Evolutionary conservation across 2,329 filamentous ascomycete genomes (phyloP).

Genomic region (Cladosporium halotolerans): DNA sequence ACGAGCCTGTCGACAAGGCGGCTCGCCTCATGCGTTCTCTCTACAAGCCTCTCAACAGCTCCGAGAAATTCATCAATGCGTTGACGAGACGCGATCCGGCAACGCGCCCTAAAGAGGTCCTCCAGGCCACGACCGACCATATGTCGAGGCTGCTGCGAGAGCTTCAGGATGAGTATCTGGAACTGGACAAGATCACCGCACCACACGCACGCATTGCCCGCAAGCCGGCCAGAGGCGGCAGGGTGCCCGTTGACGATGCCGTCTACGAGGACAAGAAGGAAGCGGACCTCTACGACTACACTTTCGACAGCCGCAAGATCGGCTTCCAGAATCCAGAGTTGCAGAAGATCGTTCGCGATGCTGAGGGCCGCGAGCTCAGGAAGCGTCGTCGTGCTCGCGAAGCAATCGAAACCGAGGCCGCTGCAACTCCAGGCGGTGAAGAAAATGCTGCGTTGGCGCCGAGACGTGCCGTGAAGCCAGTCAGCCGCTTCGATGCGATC

Average conservation of each 20-base stretch:
- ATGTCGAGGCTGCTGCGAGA: conserved; percentile 46
- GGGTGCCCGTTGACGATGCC: conserved; percentile 39
- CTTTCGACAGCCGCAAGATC: conserved; percentile 47
- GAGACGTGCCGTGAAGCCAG: conserved; percentile 21
- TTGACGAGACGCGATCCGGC: conserved; percentile 38
- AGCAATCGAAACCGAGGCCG: conserved; percentile 12
- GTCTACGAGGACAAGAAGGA: conserved; percentile 56
- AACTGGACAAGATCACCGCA: conserved; percentile 48
- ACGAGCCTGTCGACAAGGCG: conserved; percentile 30
- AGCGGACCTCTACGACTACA: conserved; percentile 55
- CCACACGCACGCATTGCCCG: conserved; percentile 47
- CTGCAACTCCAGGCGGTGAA: conserved; percentile 1
- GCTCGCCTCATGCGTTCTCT: conserved; percentile 36
- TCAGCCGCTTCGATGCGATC: conserved; percentile 27
- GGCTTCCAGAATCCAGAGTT: conserved; percentile 52
- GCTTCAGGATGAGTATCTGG: conserved; percentile 55
- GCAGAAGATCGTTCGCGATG: conserved; percentile 44
- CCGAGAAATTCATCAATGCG: conserved; percentile 36
- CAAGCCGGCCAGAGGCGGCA: conserved; percentile 45
- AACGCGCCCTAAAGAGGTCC: conserved; percentile 44
- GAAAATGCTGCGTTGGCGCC: conserved; percentile 3
- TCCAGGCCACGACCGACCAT: conserved; percentile 51
- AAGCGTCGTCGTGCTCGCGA: conserved; percentile 38
- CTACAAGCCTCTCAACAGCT: conserved; percentile 38
- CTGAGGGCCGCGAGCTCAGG: conserved; percentile 42